Base-by-base conservation (phyloP, 257 asterid species). In the Apocynum venetum region DNA sequence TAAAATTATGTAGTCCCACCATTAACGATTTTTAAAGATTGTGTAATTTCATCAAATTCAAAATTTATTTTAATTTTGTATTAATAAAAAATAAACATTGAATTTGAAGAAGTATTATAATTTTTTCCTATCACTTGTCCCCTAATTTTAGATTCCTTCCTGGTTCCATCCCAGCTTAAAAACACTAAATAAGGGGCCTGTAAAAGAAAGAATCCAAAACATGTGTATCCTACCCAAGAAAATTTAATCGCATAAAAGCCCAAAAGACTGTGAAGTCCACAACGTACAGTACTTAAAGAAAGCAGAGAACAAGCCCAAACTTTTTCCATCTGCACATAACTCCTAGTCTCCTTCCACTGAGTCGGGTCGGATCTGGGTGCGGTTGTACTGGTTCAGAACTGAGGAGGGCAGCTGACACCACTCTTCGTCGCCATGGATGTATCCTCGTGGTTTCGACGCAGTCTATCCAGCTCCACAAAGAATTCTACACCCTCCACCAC, bases 381-480 rank as follows among this genome's bases (percentile, higher is more conserved):
- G 35, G 72, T 68, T 19, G 8, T 43, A 68, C 38, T 19, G 14
- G 6, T 57, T 52, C 64, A 2, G 64, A n/a, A 4, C 25, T 3
- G 31, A 3, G 19, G 15, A 40, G 8, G 8, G 20, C 13, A 38
- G 11, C 17, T 65, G 15, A 64, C 10, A 43, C 6, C 36, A 68
- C 6, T 46, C 53, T 7, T 20, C 15, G 31, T n/a, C 40, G 68
- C 15, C 76, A 91, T 93, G 97, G 96, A 92, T 70, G 89, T 82
- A 15, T 88, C 82, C 77, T 86, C 96, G 79, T 88, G 96, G 96
- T 57, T 92, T 71, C 87, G 94, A 69, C 96, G 98, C 68, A 82
- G 86, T 72, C 76, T 64, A 36, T 53, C 76, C 35, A 53, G 35
- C 46, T 56, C 47, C 17, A 57, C 6, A 43, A 55, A 20, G 65